Base-by-base conservation (phyloP, 2,329 filamentous ascomycete species). In the Xylariaceae sp. region DNA sequence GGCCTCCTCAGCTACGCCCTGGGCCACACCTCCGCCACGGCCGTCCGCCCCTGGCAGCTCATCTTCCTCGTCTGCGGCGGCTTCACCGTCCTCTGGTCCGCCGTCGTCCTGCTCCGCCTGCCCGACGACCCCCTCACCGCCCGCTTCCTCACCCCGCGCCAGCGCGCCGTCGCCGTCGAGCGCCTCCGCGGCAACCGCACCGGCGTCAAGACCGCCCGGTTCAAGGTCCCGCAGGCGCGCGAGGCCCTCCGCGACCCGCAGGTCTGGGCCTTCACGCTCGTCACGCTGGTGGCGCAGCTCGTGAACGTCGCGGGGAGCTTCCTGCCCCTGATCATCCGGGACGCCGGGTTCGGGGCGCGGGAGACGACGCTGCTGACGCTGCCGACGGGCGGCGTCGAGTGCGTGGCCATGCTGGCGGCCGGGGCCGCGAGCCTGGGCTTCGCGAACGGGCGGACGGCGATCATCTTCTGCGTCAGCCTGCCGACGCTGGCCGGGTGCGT, bases 291-390 rank as follows among this genome's bases (percentile, higher is more conserved):
- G 43, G 65, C 64, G 43, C 79, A 77, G 46, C 60, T 73, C 3
- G 68, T 67, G 0, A 80, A 80, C 41, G 77, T 76, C 3, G 77
- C 76, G 11, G 69, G 67, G 0, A 80, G 77, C 43, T 81, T 80
- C 48, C 74, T 74, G 37, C 78, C 75, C 0, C 64, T 80, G 37
- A 76, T 81, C 38, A 79, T 81, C 49, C 57, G 77, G 41, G 74
- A 74, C 2, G 72, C 77, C 36, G 75, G 75, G 1, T 80, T 74
- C 57, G 66, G 64, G 2, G 71, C 73, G 0, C 63, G 77, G 6
- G 67, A 69, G 2, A 78, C 77, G 3, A 74, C 74, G 0, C 60
- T 80, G 2, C 65, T 79, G 60, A 71, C 73, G 52, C 67, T 81
- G 29, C 68, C 75, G 1, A 52, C 52, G 40, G 53, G 55, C 2